Percentiles rank a stretch among this genome's conserved stretches.
Conservation (phyloP, 2,329 filamentous ascomycete species). For the Sclerotinia glacialis region DNA sequence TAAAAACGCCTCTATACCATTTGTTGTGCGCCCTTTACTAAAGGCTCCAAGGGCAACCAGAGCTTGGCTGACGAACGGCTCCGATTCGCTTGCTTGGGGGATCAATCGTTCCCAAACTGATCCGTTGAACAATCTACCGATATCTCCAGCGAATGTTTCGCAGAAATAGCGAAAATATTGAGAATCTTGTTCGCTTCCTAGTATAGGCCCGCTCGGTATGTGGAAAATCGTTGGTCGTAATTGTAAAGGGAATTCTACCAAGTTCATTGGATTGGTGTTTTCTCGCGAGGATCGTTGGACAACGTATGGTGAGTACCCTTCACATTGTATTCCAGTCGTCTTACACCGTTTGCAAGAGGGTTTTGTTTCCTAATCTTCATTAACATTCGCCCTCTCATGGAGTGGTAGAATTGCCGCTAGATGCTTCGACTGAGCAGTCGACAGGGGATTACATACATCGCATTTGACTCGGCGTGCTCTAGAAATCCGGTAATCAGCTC, state of each 20-base stretch:
- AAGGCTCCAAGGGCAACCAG: constrained; percentile 30
- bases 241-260: background rate
- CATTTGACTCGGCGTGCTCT: constrained; percentile 18
- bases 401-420: background rate
- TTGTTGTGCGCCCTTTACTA: constrained; percentile 17
- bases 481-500: constrained; percentile 7
- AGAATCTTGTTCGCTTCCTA: constrained; percentile 23
- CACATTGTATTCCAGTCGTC: constrained; percentile 26
- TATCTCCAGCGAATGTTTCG: constrained; percentile 24
- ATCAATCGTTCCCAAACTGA: constrained; percentile 29
- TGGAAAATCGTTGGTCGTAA: background rate
- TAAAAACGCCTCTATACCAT: background rate
- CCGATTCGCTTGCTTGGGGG: constrained; percentile 26
- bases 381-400: background rate
- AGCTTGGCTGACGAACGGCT: constrained; percentile 29
- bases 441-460: constrained; percentile 15
- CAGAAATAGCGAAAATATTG: constrained; percentile 28
- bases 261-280: background rate
- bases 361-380: constrained; percentile 26
- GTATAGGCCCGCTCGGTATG: constrained; percentile 10
- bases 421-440: background rate
- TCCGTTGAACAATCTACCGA: constrained; percentile 26
- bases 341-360: constrained; percentile 28
- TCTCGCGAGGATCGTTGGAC: background rate
- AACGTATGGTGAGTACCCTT: constrained; percentile 25